Evolutionary conservation across 192 early-diverging fungal species (phyloP).

Genomic region (Umbelopsis sp.): DNA sequence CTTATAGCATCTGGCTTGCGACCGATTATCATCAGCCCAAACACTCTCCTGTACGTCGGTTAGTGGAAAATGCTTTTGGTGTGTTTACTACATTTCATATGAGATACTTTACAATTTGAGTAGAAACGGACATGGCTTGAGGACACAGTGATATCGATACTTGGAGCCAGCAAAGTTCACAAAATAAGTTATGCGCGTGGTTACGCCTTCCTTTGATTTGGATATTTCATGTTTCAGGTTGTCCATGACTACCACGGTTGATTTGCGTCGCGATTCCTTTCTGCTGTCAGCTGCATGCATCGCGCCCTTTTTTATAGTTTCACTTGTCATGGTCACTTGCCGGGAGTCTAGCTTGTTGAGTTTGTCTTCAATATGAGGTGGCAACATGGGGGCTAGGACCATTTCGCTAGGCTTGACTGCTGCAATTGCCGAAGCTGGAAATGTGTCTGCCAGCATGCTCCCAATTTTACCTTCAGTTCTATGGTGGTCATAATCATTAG

Average conservation of each 20-base stretch:
- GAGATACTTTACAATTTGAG: conserved; percentile 27
- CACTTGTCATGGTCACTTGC: not conserved
- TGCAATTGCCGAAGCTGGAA: conserved; percentile 41
- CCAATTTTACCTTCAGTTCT: conserved; percentile 33
- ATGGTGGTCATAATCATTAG: not conserved
- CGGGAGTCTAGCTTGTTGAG: not conserved
- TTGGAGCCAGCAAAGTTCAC: conserved; percentile 41
- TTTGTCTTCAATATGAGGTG: conserved; percentile 6
- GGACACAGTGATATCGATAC: conserved; percentile 33
- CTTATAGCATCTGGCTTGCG: conserved; percentile 32
- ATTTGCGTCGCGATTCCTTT: conserved; percentile 3
- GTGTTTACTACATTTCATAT: not conserved
- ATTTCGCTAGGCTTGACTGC: conserved; percentile 15
- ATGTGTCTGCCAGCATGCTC: conserved; percentile 33
- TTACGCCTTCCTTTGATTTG: not conserved
- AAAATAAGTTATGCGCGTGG: conserved; percentile 28
- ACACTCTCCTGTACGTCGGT: conserved; percentile 32
- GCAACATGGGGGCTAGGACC: not conserved
- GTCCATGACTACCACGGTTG: not conserved
- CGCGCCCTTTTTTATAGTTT: not conserved
- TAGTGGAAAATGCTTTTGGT: not conserved
- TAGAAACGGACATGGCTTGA: conserved; percentile 28
- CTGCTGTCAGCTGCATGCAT: not conserved
- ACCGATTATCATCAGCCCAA: conserved; percentile 32
- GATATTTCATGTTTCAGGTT: not conserved